A percentile compares a stretch with the other conserved stretches of the same genome.
phyloP scores from a whole-genome alignment of 345 rosid genomes.

The Euphorbia peplus region DNA sequence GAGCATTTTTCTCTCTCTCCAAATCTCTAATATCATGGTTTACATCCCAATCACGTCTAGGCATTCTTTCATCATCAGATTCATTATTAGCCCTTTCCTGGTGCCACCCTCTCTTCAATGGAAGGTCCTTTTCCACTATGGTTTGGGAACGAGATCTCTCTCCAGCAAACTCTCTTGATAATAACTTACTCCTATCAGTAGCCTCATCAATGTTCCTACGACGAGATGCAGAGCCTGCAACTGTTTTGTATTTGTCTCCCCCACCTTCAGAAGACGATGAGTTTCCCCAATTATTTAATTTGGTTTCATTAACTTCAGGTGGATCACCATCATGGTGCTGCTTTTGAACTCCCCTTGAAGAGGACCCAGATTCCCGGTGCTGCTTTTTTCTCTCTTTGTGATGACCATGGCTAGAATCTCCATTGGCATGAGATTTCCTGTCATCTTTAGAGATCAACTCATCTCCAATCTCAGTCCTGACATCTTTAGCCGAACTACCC shows the following conservation, averaged over 20 bases:
- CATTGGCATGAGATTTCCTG: conserved; percentile 32
- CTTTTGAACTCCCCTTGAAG: conserved; percentile 37
- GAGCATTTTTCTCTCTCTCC: conserved; percentile 36
- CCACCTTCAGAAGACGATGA: conserved; percentile 39
- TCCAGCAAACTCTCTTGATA: conserved; percentile 42
- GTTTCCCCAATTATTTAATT: conserved; percentile 29
- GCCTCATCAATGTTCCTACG: conserved; percentile 39
- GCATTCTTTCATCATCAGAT: conserved; percentile 31
- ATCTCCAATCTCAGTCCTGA: conserved; percentile 16
- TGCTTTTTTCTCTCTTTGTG: conserved; percentile 24
- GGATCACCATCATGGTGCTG: conserved; percentile 32
- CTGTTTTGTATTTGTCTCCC: conserved; percentile 29
- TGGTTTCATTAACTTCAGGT: conserved; percentile 26
- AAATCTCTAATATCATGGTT: conserved; percentile 40
- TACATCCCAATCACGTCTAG: conserved; percentile 29
- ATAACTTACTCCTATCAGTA: conserved; percentile 43
- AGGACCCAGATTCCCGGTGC: conserved; percentile 21
- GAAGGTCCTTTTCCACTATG: conserved; percentile 41
- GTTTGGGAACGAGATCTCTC: conserved; percentile 53
- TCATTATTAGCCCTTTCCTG: conserved; percentile 29
- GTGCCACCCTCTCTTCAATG: conserved; percentile 30
- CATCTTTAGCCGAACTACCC: conserved; percentile 17
- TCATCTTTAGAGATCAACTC: conserved; percentile 14
- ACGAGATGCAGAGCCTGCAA: conserved; percentile 32
- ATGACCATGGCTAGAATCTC: conserved; percentile 29